Percentiles rank a stretch among this genome's conserved stretches.
Evolutionary conservation across 2,329 filamentous ascomycete species (phyloP).

Genomic region (Xylariaceae sp.): DNA sequence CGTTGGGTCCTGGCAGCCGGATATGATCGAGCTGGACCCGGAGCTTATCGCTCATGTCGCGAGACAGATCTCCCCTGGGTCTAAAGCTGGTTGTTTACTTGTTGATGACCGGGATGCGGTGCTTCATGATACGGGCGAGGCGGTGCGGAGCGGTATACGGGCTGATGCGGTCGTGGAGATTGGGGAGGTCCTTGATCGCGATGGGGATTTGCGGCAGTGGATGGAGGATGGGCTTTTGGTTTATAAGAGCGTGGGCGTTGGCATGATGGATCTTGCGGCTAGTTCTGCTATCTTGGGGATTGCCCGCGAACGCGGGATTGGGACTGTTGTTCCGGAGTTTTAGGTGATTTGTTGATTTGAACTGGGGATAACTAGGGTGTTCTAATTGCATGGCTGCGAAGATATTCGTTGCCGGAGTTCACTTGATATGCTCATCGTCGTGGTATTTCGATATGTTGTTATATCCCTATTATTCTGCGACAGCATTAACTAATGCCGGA

Average conservation of each 20-base stretch:
- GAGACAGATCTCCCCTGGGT: background rate
- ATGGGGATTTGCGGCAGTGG: background rate
- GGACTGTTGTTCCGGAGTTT: slow-evolving; percentile 12
- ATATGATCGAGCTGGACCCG: slow-evolving; percentile 20
- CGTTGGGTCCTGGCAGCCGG: slow-evolving; percentile 18
- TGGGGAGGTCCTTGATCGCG: slow-evolving; percentile 8
- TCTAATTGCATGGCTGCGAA: too few species aligned
- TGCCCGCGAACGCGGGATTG: slow-evolving; percentile 11
- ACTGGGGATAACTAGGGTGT: too few species aligned
- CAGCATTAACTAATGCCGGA: too few species aligned
- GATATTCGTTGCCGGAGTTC: too few species aligned
- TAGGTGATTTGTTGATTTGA: too few species aligned
- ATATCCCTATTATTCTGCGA: too few species aligned
- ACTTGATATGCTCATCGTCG: too few species aligned
- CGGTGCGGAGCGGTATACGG: slow-evolving; percentile 5
- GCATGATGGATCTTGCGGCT: slow-evolving; percentile 17
- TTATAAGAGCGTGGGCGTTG: slow-evolving; percentile 19
- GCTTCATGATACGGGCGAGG: slow-evolving; percentile 15
- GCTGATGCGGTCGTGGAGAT: slow-evolving; percentile 7
- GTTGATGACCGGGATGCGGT: slow-evolving; percentile 17
- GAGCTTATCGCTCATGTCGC: background rate
- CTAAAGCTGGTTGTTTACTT: slow-evolving; percentile 10
- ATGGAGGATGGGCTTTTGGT: slow-evolving; percentile 14
- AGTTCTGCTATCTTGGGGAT: slow-evolving; percentile 16
- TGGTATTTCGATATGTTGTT: too few species aligned